These are phyloP conservation scores for Nemania diffusa DNA, from an alignment of 2,329 filamentous ascomycete species.

Conservation along the genomic window DNA sequence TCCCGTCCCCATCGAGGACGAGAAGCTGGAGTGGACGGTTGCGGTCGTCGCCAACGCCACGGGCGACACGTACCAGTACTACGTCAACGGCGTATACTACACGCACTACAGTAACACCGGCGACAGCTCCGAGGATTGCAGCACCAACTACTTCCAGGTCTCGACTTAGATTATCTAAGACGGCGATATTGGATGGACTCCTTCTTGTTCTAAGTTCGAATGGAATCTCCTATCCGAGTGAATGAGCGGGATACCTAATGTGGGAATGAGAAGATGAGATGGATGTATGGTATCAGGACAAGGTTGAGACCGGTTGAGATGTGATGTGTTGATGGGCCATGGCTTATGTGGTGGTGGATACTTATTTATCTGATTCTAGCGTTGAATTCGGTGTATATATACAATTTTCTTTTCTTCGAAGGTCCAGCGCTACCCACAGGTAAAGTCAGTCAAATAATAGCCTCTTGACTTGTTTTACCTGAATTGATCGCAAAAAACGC, in stretches of 20 bases:
- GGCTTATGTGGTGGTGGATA: constrained; percentile 17
- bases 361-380: constrained; percentile 18
- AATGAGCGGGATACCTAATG: constrained; percentile 10
- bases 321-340: constrained; percentile 21
- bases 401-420: constrained; percentile 15
- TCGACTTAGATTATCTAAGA: constrained; percentile 22
- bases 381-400: constrained; percentile 16
- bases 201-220: constrained; percentile 16
- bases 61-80: constrained; percentile 21
- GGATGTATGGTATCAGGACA: constrained; percentile 12
- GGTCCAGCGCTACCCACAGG: no score
- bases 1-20: constrained; percentile 17
- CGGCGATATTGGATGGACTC: constrained; percentile 17
- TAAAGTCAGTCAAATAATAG: no score
- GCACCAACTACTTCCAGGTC: constrained; percentile 17
- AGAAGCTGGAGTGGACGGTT: constrained; percentile 23
- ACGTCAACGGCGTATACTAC: constrained; percentile 13
- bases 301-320: constrained; percentile 18
- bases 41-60: constrained; percentile 17
- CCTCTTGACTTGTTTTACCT: no score
- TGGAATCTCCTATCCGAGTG: constrained; percentile 17
- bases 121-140: constrained; percentile 15
- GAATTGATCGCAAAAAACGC: no score
- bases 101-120: constrained; percentile 9
- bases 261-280: constrained; percentile 19